phyloP scores from a whole-genome alignment of 345 rosid species.

The Acer campestre region DNA sequence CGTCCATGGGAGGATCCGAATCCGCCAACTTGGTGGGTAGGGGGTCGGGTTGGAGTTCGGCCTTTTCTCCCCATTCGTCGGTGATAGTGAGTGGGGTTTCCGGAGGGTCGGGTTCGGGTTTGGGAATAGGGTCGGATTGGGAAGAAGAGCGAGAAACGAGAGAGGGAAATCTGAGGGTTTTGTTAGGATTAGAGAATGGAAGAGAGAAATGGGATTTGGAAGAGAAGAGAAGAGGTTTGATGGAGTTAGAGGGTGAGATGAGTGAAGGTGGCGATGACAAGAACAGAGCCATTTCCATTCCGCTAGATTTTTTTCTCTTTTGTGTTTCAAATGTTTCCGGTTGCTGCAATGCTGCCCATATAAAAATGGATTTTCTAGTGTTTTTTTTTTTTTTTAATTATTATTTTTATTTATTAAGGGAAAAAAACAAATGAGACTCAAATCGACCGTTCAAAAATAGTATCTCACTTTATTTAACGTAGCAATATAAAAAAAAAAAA shows the following conservation, averaged over 20 bases:
- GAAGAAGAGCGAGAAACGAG: constrained; percentile 23
- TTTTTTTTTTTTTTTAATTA: no score
- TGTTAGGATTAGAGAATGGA: constrained; percentile 19
- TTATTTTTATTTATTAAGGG: no score
- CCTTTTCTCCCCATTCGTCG: constrained; percentile 90
- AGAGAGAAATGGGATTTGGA: constrained; percentile 12
- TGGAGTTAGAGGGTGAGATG: not conserved
- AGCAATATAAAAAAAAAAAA: no score
- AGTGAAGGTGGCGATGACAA: not conserved
- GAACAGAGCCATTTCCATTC: constrained; percentile 6
- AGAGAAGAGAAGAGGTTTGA: not conserved
- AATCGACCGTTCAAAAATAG: no score
- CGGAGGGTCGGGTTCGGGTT: constrained; percentile 24
- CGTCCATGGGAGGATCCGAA: constrained; percentile 73
- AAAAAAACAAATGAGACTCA: no score
- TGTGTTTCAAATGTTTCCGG: not conserved
- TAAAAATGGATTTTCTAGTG: not conserved
- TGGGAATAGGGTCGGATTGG: constrained; percentile 30
- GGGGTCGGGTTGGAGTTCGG: constrained; percentile 31
- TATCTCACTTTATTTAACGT: no score
- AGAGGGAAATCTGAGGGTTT: constrained; percentile 19
- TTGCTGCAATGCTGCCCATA: not conserved
- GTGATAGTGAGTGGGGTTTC: constrained; percentile 29
- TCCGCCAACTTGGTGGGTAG: constrained; percentile 51
- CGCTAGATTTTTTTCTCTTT: not conserved